Evolutionary conservation across 805 yeast genomes (phyloP), one percentile per base, ranked within the genome.

Genomic region (Suhomyces kilbournensis): DNA sequence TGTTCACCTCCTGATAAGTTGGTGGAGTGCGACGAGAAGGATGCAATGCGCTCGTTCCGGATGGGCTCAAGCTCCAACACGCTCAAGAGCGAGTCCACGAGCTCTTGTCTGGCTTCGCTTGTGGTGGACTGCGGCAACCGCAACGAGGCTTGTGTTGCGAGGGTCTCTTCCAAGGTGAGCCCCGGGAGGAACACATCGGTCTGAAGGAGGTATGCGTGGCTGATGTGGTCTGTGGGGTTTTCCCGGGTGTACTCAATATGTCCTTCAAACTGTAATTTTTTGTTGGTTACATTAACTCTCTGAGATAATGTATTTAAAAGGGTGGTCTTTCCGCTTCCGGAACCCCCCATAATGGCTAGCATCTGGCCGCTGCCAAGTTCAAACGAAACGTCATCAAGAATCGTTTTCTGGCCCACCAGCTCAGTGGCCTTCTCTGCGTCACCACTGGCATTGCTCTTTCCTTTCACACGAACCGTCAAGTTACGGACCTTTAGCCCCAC

Each of bases 251-350:
- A 78, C 9, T 72, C 62, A 14, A 82, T 68, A 22, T 67, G 55
- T 1, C 86, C 86, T 3, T 64, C 60, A 52, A 78, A 74, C 1
- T 52, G 56, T 55, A 83, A 65, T 8, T 74, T 74, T 28, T 72
- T 66, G 10, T 77, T 70, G 8, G 71, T 64, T 0, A 75, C 58
- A 48, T 66, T 72, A 17, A 78, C 71, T 56, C 86, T 66, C 45
- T 81, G 78, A 0, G 90, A 83, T 46, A 86, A 64, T 0, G 82
- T 81, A 62, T 90, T 90, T 20, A 90, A 70, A 44, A 90, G 65
- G 0, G 96, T 88, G 0, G 96, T 90, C 62, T 90, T 90, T 3
- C 96, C 96, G 3, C 90, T 83, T 0, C 96, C 96, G 0, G 92
- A 86, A 0, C 96, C 93, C 2, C 96, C 97, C 72, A 90, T 79